Conservation (phyloP, 2,329 filamentous ascomycete genomes). For the Myriosclerotinia scirpicola region DNA sequence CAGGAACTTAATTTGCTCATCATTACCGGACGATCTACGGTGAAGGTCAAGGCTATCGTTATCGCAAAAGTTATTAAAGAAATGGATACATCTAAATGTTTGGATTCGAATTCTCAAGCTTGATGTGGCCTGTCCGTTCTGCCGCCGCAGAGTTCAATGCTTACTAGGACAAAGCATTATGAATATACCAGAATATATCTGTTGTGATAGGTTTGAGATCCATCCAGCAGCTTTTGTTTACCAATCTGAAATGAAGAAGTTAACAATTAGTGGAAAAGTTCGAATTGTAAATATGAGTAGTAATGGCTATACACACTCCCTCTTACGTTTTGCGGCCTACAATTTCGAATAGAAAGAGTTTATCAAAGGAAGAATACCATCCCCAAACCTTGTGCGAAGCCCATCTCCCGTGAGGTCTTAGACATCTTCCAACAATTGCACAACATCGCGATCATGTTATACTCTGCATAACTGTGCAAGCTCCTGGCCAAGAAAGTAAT, state of each 20-base stretch:
- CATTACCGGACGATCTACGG: constrained; percentile 19
- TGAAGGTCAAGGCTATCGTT: constrained; percentile 9
- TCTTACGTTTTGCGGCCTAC: constrained; percentile 41
- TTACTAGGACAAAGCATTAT: constrained; percentile 39
- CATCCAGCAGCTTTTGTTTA: constrained; percentile 29
- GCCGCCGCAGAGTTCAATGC: constrained; percentile 43
- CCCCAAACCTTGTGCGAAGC: not conserved
- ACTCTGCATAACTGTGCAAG: constrained; percentile 36
- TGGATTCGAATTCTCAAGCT: constrained; percentile 20
- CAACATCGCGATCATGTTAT: constrained; percentile 43
- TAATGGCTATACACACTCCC: constrained; percentile 42
- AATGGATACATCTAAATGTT: constrained; percentile 9
- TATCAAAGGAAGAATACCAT: not conserved
- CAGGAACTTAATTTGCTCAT: constrained; percentile 16
- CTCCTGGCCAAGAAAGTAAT: constrained; percentile 36
- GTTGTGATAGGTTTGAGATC: constrained; percentile 25
- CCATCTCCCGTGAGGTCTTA: not conserved
- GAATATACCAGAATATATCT: constrained; percentile 20
- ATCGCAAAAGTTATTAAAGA: constrained; percentile 20
- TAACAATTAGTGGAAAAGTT: constrained; percentile 17
- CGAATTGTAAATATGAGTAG: constrained; percentile 35
- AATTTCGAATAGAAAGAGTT: constrained; percentile 9
- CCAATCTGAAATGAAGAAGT: constrained; percentile 24
- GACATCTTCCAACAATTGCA: constrained; percentile 29
- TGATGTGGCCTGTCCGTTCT: constrained; percentile 44